These are phyloP conservation scores for Phytophthora multivora DNA, from an alignment of 352 stramenopile species.

Conservation along the genomic window DNA sequence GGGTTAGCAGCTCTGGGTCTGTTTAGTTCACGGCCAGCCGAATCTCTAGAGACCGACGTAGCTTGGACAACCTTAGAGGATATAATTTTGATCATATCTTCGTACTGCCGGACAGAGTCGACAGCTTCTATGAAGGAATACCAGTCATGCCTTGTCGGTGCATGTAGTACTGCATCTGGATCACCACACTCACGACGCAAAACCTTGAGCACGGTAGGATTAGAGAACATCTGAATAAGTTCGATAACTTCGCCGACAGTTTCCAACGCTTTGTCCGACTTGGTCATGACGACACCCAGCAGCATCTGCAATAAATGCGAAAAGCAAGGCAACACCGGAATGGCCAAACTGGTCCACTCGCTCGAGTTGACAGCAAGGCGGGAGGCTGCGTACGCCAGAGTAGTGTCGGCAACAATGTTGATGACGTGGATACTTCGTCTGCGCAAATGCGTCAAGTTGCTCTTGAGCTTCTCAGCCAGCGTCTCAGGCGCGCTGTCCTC, in stretches of 20 bases:
- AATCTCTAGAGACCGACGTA: constrained; percentile 19
- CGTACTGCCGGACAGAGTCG: constrained; percentile 78
- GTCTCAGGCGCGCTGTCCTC: constrained; percentile 44
- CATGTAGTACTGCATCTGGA: constrained; percentile 51
- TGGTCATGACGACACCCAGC: constrained; percentile 65
- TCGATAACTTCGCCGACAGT: constrained; percentile 76
- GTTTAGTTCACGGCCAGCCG: background rate
- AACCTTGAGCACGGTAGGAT: constrained; percentile 55
- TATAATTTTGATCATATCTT: constrained; percentile 88
- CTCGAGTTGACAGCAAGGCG: constrained; percentile 46
- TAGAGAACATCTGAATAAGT: constrained; percentile 68
- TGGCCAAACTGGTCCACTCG: constrained; percentile 43
- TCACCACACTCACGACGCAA: constrained; percentile 72
- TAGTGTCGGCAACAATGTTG: constrained; percentile 69
- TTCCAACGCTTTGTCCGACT: constrained; percentile 46
- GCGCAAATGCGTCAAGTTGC: constrained; percentile 42
- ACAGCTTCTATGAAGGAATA: constrained; percentile 85
- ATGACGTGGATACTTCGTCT: constrained; percentile 65
- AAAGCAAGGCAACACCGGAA: constrained; percentile 71
- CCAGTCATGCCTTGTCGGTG: constrained; percentile 55
- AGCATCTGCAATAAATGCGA: constrained; percentile 55
- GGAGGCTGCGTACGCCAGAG: constrained; percentile 43
- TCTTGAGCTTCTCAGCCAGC: constrained; percentile 61
- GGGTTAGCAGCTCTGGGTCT: constrained; percentile 9
- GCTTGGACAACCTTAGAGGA: constrained; percentile 55